These are phyloP conservation scores for Suillus subaureus DNA, from an alignment of 768 basidiomycete genomes.

Conservation along the genomic window DNA sequence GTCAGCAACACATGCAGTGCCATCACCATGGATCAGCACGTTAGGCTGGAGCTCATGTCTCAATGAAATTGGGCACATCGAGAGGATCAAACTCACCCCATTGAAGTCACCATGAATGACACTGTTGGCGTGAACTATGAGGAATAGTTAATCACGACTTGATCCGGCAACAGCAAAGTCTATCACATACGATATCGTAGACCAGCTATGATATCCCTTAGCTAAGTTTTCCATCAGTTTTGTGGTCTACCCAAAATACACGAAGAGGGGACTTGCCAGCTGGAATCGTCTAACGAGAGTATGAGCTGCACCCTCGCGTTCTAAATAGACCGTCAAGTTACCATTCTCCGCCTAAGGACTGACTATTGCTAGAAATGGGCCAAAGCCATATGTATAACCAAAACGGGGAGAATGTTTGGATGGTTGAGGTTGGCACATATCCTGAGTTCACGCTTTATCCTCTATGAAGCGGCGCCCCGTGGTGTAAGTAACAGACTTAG, in stretches of 20 bases:
- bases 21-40: constrained; percentile 44
- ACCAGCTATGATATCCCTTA: neutral
- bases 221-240: neutral
- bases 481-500: no score
- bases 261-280: constrained; percentile 15
- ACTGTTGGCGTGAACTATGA: neutral
- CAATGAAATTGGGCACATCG: neutral
- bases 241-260: neutral
- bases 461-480: neutral
- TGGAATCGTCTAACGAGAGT: constrained; percentile 1
- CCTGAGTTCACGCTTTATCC: constrained; percentile 22
- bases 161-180: neutral
- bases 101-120: constrained; percentile 13
- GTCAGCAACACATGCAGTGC: constrained; percentile 46
- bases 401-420: constrained; percentile 19
- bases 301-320: neutral
- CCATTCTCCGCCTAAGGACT: constrained; percentile 30
- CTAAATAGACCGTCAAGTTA: constrained; percentile 20
- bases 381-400: constrained; percentile 22
- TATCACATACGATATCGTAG: neutral
- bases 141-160: neutral
- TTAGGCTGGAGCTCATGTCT: constrained; percentile 37
- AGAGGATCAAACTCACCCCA: constrained; percentile 4
- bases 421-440: constrained; percentile 24
- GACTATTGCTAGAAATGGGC: constrained; percentile 23